These are phyloP conservation scores for Colletotrichum falcatum DNA, from an alignment of 2,329 filamentous ascomycete species.

Conservation along the genomic window DNA sequence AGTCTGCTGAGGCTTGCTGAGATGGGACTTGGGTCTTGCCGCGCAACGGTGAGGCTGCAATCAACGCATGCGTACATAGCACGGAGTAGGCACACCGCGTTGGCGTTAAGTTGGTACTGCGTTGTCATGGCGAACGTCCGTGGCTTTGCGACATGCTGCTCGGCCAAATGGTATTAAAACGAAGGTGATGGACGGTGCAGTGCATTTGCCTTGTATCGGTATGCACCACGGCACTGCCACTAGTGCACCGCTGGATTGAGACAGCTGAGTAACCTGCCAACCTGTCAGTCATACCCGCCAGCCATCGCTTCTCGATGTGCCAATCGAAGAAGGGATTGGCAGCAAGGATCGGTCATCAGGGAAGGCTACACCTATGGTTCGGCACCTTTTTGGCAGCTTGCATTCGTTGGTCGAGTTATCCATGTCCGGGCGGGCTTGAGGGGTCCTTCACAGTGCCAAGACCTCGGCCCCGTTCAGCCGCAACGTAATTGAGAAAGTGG, in stretches of 20 bases:
- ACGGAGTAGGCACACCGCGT: neutral
- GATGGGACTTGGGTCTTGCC: constrained; percentile 3
- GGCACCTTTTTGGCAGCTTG: constrained; percentile 27
- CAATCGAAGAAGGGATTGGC: constrained; percentile 35
- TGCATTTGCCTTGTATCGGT: neutral
- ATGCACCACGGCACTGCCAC: neutral
- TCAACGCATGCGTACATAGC: too few relatives aligned
- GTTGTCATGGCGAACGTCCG: constrained; percentile 20
- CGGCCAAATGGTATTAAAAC: neutral
- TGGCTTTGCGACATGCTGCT: neutral
- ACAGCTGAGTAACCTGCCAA: neutral
- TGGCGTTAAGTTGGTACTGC: neutral
- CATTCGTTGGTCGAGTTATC: constrained; percentile 22
- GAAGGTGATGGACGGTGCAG: neutral
- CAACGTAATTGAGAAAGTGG: neutral
- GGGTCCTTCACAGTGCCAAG: constrained; percentile 9
- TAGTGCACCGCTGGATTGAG: neutral
- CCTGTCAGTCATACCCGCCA: constrained; percentile 8
- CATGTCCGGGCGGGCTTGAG: constrained; percentile 22
- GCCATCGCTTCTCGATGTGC: constrained; percentile 27
- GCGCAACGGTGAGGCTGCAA: constrained; percentile 22
- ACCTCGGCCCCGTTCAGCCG: constrained; percentile 28
- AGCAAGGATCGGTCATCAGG: constrained; percentile 31
- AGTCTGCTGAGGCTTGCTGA: constrained; percentile 4
- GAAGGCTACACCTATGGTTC: constrained; percentile 34